phyloP scores from a whole-genome alignment of 176 grass and related monocot genomes.

The Zoysia japonica region DNA sequence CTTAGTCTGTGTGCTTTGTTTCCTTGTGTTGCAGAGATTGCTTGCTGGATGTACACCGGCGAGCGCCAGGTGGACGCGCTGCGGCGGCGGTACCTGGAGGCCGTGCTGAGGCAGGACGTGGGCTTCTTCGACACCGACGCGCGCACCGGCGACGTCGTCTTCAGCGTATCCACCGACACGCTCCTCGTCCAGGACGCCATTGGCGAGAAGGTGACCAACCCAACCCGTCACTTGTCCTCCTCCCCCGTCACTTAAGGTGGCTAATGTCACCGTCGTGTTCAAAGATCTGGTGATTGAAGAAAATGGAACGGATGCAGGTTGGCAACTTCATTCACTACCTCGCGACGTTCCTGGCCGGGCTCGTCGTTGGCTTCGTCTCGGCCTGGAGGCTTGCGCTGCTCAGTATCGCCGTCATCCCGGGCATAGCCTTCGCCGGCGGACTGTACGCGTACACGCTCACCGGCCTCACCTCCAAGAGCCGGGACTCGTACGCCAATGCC shows the following conservation, averaged over 20 bases:
- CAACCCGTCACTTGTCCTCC: background rate
- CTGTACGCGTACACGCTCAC: slow-evolving; percentile 80
- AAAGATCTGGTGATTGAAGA: background rate
- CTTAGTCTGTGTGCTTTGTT: slow-evolving; percentile 15
- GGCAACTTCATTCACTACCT: slow-evolving; percentile 99
- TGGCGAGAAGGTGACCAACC: slow-evolving; percentile 76
- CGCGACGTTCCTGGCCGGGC: slow-evolving; percentile 82
- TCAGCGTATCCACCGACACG: slow-evolving; percentile 83
- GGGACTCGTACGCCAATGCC: slow-evolving; percentile 81
- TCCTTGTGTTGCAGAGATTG: slow-evolving; percentile 65
- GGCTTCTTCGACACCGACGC: slow-evolving; percentile 95
- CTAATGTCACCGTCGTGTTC: background rate
- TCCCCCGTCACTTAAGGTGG: background rate
- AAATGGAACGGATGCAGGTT: slow-evolving; percentile 44
- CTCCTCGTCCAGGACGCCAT: slow-evolving; percentile 98
- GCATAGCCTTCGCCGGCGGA: slow-evolving; percentile 85
- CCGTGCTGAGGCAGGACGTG: slow-evolving; percentile 86
- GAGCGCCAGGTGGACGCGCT: slow-evolving; percentile 84
- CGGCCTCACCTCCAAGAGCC: slow-evolving; percentile 83
- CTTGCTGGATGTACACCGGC: slow-evolving; percentile 99
- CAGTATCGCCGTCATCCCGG: slow-evolving; percentile 83
- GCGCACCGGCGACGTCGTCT: slow-evolving; percentile 88
- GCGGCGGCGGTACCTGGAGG: slow-evolving; percentile 77
- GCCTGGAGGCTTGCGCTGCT: slow-evolving; percentile 87
- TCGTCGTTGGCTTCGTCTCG: slow-evolving; percentile 80